Evolutionary conservation across 2,329 filamentous ascomycete species (phyloP).

Genomic region (Emericellopsis cladophorae): DNA sequence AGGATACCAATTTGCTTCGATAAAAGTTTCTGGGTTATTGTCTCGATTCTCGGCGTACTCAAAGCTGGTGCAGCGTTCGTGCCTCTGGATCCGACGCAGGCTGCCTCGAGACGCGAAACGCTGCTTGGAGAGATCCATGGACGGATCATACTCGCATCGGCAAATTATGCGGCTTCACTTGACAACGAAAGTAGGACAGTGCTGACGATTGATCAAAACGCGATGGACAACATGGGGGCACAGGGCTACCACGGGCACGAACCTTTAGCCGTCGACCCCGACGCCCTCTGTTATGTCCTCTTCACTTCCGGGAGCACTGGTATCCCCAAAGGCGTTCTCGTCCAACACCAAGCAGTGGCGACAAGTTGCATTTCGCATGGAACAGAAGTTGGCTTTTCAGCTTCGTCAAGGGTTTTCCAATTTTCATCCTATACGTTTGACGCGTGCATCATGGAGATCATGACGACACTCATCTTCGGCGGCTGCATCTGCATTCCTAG

Average conservation of each 20-base stretch:
- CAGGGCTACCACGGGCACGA: too few relatives aligned
- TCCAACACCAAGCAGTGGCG: conserved; percentile 6
- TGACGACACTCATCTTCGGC: conserved; percentile 4
- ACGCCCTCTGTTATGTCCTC: too few relatives aligned
- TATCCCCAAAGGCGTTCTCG: conserved; percentile 8
- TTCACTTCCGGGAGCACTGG: conserved; percentile 9
- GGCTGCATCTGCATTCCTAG: conserved; percentile 10
- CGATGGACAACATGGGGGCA: too few relatives aligned
- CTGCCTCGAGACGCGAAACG: too few relatives aligned
- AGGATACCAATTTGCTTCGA: neutral
- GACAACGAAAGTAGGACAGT: too few relatives aligned
- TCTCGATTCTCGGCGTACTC: neutral
- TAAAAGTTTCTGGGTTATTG: neutral
- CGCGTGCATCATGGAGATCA: conserved; percentile 28
- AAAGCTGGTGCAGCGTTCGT: neutral
- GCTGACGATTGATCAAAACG: too few relatives aligned
- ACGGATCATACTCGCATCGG: too few relatives aligned
- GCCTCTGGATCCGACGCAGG: neutral
- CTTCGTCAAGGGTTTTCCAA: conserved; percentile 22
- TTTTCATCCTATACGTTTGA: conserved; percentile 36
- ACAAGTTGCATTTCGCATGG: too few relatives aligned
- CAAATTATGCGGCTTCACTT: too few relatives aligned
- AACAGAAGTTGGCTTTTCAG: neutral
- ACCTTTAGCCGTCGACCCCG: too few relatives aligned
- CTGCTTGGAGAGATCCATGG: too few relatives aligned